Conservation (phyloP, 129 eudicot genomes). For the Centaurea solstitialis region DNA sequence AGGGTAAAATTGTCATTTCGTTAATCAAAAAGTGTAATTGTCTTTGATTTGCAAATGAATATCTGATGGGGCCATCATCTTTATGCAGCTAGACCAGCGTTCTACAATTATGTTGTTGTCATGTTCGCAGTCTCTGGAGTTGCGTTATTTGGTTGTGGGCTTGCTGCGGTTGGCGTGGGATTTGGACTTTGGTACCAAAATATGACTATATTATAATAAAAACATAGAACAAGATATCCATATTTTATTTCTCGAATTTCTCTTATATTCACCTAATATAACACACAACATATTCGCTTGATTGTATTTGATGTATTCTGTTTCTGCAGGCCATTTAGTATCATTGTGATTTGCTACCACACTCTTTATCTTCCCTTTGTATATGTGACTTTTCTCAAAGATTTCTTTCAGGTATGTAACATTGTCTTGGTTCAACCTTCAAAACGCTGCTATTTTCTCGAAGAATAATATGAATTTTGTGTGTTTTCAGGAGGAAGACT, state of each 20-base stretch:
- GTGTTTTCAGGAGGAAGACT: constrained; percentile 69
- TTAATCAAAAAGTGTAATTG: background rate
- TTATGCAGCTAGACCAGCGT: constrained; percentile 75
- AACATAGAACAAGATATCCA: background rate
- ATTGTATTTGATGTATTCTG: background rate
- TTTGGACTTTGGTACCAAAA: constrained; percentile 63
- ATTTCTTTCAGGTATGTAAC: constrained; percentile 68
- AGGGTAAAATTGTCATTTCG: background rate
- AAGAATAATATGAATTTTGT: constrained; percentile 8
- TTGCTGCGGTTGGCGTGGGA: constrained; percentile 60
- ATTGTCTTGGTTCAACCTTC: constrained; percentile 4
- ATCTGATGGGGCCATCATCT: constrained; percentile 14
- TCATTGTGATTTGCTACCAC: constrained; percentile 56
- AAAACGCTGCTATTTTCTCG: background rate
- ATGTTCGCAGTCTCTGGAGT: constrained; percentile 55
- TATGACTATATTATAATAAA: background rate
- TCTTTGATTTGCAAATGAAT: background rate
- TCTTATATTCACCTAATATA: background rate
- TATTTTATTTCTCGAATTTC: background rate
- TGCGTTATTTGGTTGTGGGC: constrained; percentile 50
- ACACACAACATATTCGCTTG: background rate
- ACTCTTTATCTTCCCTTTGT: constrained; percentile 75
- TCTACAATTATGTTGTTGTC: constrained; percentile 69
- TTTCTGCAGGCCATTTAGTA: constrained; percentile 63
- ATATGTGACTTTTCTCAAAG: constrained; percentile 68